Percentiles rank a stretch among this genome's conserved stretches.
phyloP scores from a whole-genome alignment of 331 rosid genomes.

The Quercus lobata region DNA sequence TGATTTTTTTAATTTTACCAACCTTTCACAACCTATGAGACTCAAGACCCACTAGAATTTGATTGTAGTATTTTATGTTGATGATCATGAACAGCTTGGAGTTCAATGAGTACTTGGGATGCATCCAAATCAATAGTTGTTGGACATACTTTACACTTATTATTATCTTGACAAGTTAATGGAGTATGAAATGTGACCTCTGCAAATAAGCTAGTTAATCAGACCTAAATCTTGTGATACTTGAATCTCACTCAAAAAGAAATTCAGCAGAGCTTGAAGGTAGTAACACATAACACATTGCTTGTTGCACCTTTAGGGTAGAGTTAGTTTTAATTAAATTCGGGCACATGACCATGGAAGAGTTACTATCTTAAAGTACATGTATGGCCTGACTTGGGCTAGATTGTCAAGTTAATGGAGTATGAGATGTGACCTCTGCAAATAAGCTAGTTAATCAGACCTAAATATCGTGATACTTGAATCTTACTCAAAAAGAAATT shows the following conservation, averaged over 20 bases:
- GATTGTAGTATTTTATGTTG: too few species aligned
- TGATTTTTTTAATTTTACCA: not conserved
- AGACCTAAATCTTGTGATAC: not conserved
- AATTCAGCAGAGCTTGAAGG: not conserved
- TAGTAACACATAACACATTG: too few species aligned
- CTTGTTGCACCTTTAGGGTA: too few species aligned
- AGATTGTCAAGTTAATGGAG: not conserved
- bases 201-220: not conserved
- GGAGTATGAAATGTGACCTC: not conserved
- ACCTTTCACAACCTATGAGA: not conserved
- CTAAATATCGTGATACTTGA: not conserved
- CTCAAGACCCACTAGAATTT: not conserved
- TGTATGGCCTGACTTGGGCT: too few species aligned
- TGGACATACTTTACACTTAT: not conserved
- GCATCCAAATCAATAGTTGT: not conserved
- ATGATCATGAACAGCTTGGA: not conserved
- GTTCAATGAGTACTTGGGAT: not conserved
- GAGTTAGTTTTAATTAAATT: too few species aligned
- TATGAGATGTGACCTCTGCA: not conserved
- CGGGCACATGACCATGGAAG: not conserved
- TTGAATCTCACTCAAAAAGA: not conserved
- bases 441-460: not conserved
- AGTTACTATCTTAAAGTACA: not conserved
- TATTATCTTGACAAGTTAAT: not conserved
- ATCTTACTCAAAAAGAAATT: not conserved